Percentiles rank a stretch among this genome's conserved stretches.
Conservation (phyloP, 805 yeast species). For the Yarrowia bubula region DNA sequence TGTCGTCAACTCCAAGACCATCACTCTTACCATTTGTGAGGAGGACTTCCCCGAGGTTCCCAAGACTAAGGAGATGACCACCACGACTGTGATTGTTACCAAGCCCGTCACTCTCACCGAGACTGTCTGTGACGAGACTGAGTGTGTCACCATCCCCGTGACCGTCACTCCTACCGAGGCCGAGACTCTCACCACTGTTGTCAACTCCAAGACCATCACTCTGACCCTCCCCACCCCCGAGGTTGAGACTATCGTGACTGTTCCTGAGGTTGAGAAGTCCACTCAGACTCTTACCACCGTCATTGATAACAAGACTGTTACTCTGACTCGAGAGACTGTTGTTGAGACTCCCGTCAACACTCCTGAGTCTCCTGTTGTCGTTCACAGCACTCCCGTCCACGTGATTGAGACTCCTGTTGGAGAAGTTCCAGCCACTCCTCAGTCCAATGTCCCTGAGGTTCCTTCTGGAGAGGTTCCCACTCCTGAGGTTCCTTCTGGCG, state of each 20-base stretch:
- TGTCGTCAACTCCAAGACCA: background rate
- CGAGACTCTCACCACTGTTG: background rate
- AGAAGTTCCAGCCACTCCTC: too few relatives aligned
- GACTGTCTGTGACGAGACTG: slow-evolving; percentile 5
- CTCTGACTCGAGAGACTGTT: background rate
- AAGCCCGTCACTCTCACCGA: background rate
- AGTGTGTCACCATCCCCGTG: slow-evolving; percentile 2
- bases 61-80: background rate
- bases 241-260: background rate
- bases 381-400: background rate
- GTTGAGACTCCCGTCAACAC: background rate
- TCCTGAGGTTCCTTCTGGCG: too few relatives aligned
- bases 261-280: background rate
- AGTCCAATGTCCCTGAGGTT: too few relatives aligned
- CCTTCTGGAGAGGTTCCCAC: too few relatives aligned
- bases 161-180: background rate
- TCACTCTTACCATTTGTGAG: background rate
- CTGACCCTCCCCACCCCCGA: background rate
- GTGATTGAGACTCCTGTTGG: background rate
- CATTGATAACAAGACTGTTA: background rate
- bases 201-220: slow-evolving; percentile 1
- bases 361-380: background rate
- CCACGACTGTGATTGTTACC: background rate
- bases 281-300: background rate
- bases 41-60: background rate